Conservation (phyloP, 805 yeast genomes). For the Ogataea glucozyma region DNA sequence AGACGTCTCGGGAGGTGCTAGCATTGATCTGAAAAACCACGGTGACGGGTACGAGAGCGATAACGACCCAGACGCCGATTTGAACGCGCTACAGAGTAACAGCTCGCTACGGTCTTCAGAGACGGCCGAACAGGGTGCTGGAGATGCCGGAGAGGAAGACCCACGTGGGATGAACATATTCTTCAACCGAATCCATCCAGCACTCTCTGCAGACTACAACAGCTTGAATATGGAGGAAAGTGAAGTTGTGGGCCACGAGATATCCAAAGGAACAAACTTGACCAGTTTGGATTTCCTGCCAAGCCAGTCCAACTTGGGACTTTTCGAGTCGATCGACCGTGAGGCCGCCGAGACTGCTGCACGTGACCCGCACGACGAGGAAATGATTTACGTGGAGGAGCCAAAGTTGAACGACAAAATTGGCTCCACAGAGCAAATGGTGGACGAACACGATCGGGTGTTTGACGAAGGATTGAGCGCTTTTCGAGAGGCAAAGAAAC, state of each 20-base stretch:
- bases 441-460: constrained; percentile 68
- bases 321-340: constrained; percentile 6
- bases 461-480: constrained; percentile 84
- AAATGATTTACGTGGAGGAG: constrained; percentile 21
- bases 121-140: constrained; percentile 5
- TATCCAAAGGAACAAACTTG: constrained; percentile 11
- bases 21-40: background rate
- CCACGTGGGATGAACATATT: background rate
- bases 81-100: constrained; percentile 20
- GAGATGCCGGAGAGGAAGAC: constrained; percentile 2
- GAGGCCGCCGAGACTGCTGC: background rate
- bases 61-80: constrained; percentile 23
- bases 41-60: constrained; percentile 16
- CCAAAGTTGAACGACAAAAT: constrained; percentile 46
- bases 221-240: constrained; percentile 6
- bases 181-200: constrained; percentile 4
- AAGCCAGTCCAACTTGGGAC: constrained; percentile 15
- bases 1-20: background rate
- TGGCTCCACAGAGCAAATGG: constrained; percentile 56
- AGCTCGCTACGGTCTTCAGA: constrained; percentile 9
- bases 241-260: constrained; percentile 2
- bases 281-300: constrained; percentile 22
- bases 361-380: constrained; percentile 10
- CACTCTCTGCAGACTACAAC: constrained; percentile 10
- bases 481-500: constrained; percentile 70